Evolutionary conservation across 2,329 filamentous ascomycete species (phyloP), one percentile per base, ranked within the genome.

Genomic region (Tolypocladium sp.): DNA sequence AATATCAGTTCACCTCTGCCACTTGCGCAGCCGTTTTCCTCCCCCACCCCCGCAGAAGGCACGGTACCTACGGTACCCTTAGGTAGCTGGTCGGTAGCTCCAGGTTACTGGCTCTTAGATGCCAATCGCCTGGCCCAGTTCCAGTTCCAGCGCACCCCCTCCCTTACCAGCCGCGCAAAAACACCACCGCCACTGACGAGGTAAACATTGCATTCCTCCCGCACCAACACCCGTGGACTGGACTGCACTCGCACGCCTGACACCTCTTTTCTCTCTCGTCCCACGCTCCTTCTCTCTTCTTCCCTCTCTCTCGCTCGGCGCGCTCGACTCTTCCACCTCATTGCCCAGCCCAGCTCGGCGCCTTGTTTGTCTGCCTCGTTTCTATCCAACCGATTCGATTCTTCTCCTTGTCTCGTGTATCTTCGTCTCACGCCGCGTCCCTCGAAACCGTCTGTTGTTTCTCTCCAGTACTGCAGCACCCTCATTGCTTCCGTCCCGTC

Each of bases 121-220:
- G 49, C 49, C 49, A 52, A 52, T 35, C 49, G 27, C 49, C 27
- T 13, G 27, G 27, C 30, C 49, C 30, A 35, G 61, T 65, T 61
- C 59, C 41, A 57, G 58, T 62, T n/a, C 40, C 41, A 57, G 40
- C 41, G 55, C 30, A 35, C 22, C 2, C 53, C 58, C 63, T 67
- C 63, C 66, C 63, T 64, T 65, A 40, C 63, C 67, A 69, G 63
- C 67, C 65, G 63, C 64, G 53, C 42, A 63, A 56, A 62, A 66
- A 64, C 61, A 63, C 61, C 57, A 63, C 65, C 58, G 55, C 61
- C 62, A 57, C 61, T 60, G 56, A n/a, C 17, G 30, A 56, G 44
- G 64, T 67, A 66, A 68, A 68, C 62, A 70, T 69, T 69, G 64
- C 68, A 70, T 70, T 70, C 67, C 52, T 37, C 57, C 58, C 55